These are phyloP conservation scores for Rhododendron henanense DNA, from an alignment of 148 eudicot genomes.

Conservation along the genomic window DNA sequence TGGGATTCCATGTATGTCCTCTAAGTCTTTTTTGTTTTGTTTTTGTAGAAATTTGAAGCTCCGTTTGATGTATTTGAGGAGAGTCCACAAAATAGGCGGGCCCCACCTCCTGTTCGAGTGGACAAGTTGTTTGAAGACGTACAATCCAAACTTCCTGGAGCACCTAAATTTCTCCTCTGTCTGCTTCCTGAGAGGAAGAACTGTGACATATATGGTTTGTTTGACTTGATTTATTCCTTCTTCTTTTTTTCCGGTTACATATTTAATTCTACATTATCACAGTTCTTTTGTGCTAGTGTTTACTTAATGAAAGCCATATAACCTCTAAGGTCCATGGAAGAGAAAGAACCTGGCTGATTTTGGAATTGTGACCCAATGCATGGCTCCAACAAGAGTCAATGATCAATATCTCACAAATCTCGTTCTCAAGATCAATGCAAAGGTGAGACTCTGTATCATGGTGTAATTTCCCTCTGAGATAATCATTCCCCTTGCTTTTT, in stretches of 20 bases:
- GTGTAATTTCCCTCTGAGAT: background rate
- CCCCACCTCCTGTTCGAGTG: conserved; percentile 81
- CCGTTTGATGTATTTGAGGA: conserved; percentile 84
- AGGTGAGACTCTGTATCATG: conserved; percentile 35
- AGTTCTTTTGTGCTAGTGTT: background rate
- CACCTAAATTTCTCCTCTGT: conserved; percentile 80
- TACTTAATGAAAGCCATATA: background rate
- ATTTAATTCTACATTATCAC: background rate
- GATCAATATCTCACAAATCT: conserved; percentile 89
- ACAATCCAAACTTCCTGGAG: conserved; percentile 76
- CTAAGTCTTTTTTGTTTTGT: background rate
- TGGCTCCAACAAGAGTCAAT: conserved; percentile 72
- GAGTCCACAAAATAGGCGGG: conserved; percentile 61
- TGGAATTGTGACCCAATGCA: conserved; percentile 89
- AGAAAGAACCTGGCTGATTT: conserved; percentile 67
- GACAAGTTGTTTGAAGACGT: conserved; percentile 82
- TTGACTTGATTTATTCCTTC: background rate
- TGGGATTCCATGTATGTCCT: background rate
- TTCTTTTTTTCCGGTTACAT: background rate
- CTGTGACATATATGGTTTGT: conserved; percentile 71
- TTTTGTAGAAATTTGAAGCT: conserved; percentile 46
- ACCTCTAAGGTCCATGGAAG: conserved; percentile 80
- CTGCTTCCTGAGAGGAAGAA: conserved; percentile 94
- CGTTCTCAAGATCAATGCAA: conserved; percentile 85
- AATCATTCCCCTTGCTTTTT: background rate